These are phyloP conservation scores for Hammondia hammondi DNA, from an alignment of 169 alveolate species.

Conservation along the genomic window DNA sequence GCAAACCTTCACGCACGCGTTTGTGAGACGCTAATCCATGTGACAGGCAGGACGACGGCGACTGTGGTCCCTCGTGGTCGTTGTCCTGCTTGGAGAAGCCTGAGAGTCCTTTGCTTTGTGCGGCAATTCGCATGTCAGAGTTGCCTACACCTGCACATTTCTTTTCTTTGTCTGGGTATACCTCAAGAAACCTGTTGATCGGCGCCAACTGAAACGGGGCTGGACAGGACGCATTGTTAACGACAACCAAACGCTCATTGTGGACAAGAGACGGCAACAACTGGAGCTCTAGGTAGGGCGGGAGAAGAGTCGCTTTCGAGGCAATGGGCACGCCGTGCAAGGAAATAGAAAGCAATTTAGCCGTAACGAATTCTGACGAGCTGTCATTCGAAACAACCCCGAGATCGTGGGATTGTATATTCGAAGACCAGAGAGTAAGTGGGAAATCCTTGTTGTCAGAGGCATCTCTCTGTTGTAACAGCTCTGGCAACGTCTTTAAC, in stretches of 20 bases:
- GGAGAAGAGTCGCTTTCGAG: neutral
- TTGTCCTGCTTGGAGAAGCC: neutral
- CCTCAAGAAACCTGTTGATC: neutral
- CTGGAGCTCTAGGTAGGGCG: neutral
- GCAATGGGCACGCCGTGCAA: conserved; percentile 23
- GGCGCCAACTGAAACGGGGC: conserved; percentile 12
- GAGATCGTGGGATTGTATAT: neutral
- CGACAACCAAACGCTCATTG: neutral
- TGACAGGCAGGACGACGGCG: neutral
- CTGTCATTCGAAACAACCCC: neutral
- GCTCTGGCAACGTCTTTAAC: neutral
- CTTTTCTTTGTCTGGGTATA: no score
- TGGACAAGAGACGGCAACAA: neutral
- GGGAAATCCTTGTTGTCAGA: neutral
- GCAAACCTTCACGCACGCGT: neutral
- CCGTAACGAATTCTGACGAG: neutral
- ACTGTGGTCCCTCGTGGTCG: neutral
- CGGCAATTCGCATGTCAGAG: neutral
- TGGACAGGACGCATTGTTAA: neutral
- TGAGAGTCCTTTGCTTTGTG: neutral
- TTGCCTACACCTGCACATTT: no score
- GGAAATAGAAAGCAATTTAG: neutral
- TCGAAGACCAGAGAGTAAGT: neutral
- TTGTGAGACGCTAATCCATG: neutral
- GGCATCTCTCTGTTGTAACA: neutral